These are phyloP conservation scores for Chrysoporthe deuterocubensis DNA, from an alignment of 2,329 filamentous ascomycete genomes.

Conservation along the genomic window DNA sequence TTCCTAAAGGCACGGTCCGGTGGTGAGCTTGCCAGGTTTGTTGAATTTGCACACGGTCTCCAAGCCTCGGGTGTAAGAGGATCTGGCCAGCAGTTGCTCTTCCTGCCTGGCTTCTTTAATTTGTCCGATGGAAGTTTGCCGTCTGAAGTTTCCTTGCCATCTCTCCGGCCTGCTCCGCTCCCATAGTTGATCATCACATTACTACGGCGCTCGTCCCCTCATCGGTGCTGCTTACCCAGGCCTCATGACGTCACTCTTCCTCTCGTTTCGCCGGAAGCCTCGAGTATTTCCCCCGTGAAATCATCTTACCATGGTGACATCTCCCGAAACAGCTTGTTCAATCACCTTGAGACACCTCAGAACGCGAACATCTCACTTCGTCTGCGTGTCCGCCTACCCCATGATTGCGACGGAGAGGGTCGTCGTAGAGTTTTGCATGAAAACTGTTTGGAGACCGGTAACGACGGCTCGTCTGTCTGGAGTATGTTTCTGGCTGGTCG, in stretches of 20 bases:
- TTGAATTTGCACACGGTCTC: not conserved
- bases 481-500: not conserved
- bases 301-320: conserved; percentile 4
- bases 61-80: not conserved
- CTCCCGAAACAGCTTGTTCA: not conserved
- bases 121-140: conserved; percentile 25
- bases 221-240: conserved; percentile 7
- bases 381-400: not conserved
- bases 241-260: not conserved
- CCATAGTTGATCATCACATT: not conserved
- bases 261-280: not conserved
- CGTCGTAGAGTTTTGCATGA: not conserved
- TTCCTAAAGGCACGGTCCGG: not conserved
- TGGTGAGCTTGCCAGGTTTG: not conserved
- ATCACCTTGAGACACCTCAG: conserved; percentile 20
- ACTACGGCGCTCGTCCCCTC: not conserved
- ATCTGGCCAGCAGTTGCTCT: conserved; percentile 1
- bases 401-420: not conserved
- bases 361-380: not conserved
- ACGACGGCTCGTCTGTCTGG: not conserved
- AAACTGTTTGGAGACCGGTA: not conserved
- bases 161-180: not conserved
- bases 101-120: not conserved
- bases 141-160: conserved; percentile 13
- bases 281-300: not conserved